Percentiles rank a stretch among this genome's conserved stretches.
Conservation (phyloP, 257 asterid species). For the Datura wrightii region DNA sequence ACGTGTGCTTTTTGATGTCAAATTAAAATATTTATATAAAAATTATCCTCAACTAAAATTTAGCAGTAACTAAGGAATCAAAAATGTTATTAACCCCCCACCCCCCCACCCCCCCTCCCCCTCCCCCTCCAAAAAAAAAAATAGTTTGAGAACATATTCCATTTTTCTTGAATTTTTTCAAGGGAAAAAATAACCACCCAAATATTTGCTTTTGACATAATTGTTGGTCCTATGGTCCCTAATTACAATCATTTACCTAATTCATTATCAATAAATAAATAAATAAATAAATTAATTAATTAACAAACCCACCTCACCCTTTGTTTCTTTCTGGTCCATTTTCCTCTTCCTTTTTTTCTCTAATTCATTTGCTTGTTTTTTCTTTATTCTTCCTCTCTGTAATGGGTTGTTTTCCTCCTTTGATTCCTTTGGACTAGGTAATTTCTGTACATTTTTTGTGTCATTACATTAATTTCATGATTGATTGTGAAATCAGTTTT, state of each 20-base stretch:
- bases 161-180: neutral
- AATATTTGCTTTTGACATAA: neutral
- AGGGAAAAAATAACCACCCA: neutral
- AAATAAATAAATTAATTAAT: neutral
- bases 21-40: no score
- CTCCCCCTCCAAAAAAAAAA: neutral
- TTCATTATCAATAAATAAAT: neutral
- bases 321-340: neutral
- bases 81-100: neutral
- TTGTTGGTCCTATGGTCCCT: neutral
- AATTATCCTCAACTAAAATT: no score
- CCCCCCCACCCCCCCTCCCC: no score
- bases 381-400: neutral
- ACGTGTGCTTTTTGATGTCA: no score
- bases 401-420: neutral
- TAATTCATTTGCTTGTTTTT: neutral
- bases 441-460: neutral
- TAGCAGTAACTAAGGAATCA: no score
- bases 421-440: neutral
- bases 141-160: neutral
- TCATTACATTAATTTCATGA: neutral
- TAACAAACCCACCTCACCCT: neutral
- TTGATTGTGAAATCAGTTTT: neutral
- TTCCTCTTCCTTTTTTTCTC: neutral
- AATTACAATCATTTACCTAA: slow-evolving; percentile 27